Base-by-base conservation (phyloP, 805 yeast genomes). In the Teunomyces atbi region DNA sequence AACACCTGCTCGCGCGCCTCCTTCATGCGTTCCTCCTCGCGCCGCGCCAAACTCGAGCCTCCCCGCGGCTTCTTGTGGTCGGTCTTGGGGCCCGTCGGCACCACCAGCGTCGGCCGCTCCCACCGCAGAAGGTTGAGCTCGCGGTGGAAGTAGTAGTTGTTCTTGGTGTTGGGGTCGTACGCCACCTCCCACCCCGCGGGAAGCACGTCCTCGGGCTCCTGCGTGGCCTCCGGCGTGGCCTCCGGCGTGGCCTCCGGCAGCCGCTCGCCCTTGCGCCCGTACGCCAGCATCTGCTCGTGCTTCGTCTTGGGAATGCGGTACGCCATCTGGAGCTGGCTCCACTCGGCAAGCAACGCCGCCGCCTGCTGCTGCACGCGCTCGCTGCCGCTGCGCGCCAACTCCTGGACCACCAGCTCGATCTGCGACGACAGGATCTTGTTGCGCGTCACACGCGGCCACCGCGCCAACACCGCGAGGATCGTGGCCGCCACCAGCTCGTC, bases 321-420 rank as follows among this genome's bases (percentile, higher is more conserved):
- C n/a, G 90, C 91, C 78, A 88, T 81, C 59, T 86, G 84, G 48
- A 88, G 77, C 20, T 69, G 69, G 38, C 83, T 71, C 97, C 97
- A 92, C 46, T 74, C 83, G 0, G 74, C 69, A 21, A 88, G 56
- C 32, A 92, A 65, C 5, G 62, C 61, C 2, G 62, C 48, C 3
- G 84, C 74, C 44, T 74, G 64, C 1, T 45, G 46, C 52, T 63
- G 58, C 28, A 75, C 57, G 8, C 62, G 63, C 2, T 53, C 57
- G 47, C 60, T 62, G 8, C 40, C 29, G 32, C 62, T 56, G 6
- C 47, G 53, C 18, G 55, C 57, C 19, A 87, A 58, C 3, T 69
- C 71, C 34, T 68, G 58, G 4, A 92, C 78, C 12, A 81, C 75
- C 29, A 74, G 72, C 55, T 88, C 96, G 45, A 94, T 82, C 55